Base-by-base conservation (phyloP, 192 early-diverging fungal genomes). In the Entophlyctis luteolus region DNA sequence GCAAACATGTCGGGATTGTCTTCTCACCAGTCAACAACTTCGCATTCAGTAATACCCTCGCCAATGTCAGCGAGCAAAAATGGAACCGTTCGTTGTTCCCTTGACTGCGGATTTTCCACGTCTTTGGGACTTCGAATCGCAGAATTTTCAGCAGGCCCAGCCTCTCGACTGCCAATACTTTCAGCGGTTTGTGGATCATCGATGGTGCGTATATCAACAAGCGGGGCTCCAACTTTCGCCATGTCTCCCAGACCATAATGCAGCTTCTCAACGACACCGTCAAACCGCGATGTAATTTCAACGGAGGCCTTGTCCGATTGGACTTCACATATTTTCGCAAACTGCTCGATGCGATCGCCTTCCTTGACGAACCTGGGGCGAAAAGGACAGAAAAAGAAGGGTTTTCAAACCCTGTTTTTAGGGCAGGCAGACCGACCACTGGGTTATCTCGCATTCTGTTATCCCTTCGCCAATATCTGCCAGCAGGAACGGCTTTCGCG, bases 391-490 rank as follows among this genome's bases (percentile, higher is more conserved):
- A 68, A 32, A 12, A 63, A n/a, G n/a, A n/a, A n/a, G n/a, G n/a
- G n/a, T n/a, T n/a, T n/a, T 31, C 14, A 8, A 0, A 29, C 20
- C 55, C 12, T 16, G 22, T 25, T 66, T 29, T 23, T 29, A 20
- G 27, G 0, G 54, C 10, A 54, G 22, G 27, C 22, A n/a, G n/a
- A 18, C 70, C 34, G 78, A 93, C 96, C 96, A 98, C 80, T 98
- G 93, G 65, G 95, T 90, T n/a, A 98, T 76, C 73, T 98, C 94
- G 70, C 90, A 92, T 77, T 98, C 96, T 6, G 93, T 94, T 63
- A 96, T 98, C 53, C 96, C 96, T 75, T 98, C 96, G 42, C 96
- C 96, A 72, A 98, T 95, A 79, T 98, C 96, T 0, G 96, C 96
- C 42, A 98, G 79, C 45, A 90, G 73, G 77, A 93, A 98, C 5